phyloP scores from a whole-genome alignment of 2,329 filamentous ascomycete genomes.

The Didymella arachidicola region DNA sequence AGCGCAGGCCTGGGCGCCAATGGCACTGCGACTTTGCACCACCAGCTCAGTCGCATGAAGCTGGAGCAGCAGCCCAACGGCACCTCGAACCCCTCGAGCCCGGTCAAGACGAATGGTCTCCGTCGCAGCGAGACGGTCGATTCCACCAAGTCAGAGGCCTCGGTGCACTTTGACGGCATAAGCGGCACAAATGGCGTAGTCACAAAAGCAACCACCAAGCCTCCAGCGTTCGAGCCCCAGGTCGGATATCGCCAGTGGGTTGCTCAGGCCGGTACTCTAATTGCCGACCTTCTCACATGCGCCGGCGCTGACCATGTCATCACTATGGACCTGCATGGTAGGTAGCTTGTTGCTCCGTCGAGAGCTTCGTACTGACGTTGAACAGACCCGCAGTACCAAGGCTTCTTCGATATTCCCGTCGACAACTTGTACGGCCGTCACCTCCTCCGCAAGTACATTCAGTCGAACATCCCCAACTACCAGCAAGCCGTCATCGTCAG shows the following conservation, averaged over 20 bases:
- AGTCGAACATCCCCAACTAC: conserved; percentile 83
- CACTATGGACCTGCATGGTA: conserved; percentile 81
- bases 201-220: conserved; percentile 55
- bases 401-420: conserved; percentile 98
- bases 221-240: conserved; percentile 74
- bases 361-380: conserved; percentile 17
- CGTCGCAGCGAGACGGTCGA: conserved; percentile 46
- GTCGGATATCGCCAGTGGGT: conserved; percentile 99
- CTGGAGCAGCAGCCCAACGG: conserved; percentile 62
- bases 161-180: conserved; percentile 31
- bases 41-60: conserved; percentile 74
- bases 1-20: conserved; percentile 68
- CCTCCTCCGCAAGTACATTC: conserved; percentile 72
- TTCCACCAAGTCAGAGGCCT: conserved; percentile 41
- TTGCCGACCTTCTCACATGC: conserved; percentile 93
- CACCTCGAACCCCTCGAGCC: conserved; percentile 37
- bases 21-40: conserved; percentile 71
- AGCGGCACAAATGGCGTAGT: conserved; percentile 28
- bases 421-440: conserved; percentile 94
- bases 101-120: conserved; percentile 36
- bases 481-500: conserved; percentile 91
- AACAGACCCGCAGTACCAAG: conserved; percentile 95
- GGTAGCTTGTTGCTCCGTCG: not conserved
- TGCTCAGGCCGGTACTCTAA: conserved; percentile 91
- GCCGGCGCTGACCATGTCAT: conserved; percentile 97